Evolutionary conservation across 2,329 filamentous ascomycete genomes (phyloP).

Genomic region (Colletotrichum sp.): DNA sequence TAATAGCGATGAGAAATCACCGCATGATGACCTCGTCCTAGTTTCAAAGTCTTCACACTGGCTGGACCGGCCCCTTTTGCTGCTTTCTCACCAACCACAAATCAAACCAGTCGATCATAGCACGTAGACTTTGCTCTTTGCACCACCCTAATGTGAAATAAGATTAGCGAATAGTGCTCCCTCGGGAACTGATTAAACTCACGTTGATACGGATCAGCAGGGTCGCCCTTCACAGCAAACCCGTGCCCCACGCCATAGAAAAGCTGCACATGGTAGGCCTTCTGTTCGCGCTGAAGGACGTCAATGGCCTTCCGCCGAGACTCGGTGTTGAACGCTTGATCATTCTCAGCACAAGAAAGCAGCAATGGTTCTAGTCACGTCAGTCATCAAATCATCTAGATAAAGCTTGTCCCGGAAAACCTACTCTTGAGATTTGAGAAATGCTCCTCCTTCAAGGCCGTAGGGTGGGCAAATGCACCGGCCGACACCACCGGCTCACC

Average conservation of each 20-base stretch:
- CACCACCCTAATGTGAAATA: slow-evolving; percentile 28
- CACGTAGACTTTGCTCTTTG: slow-evolving; percentile 33
- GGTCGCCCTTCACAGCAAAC: slow-evolving; percentile 65
- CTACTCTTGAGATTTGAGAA: slow-evolving; percentile 42
- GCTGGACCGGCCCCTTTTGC: not conserved
- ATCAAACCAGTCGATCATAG: slow-evolving; percentile 32
- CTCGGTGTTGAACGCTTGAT: slow-evolving; percentile 46
- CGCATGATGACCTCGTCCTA: not conserved
- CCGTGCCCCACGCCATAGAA: slow-evolving; percentile 68
- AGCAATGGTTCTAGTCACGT: slow-evolving; percentile 41
- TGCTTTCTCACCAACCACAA: slow-evolving; percentile 26
- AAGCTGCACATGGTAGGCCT: slow-evolving; percentile 66
- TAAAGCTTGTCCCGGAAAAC: not conserved
- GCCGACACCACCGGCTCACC: slow-evolving; percentile 32
- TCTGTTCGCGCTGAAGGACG: slow-evolving; percentile 42
- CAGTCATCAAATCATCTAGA: not conserved
- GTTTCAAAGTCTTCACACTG: too few relatives aligned
- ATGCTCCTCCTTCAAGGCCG: slow-evolving; percentile 52
- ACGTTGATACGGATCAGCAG: slow-evolving; percentile 32
- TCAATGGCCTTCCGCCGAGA: slow-evolving; percentile 45
- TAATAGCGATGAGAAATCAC: too few relatives aligned
- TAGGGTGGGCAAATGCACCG: slow-evolving; percentile 57
- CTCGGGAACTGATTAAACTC: not conserved
- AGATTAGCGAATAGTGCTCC: not conserved
- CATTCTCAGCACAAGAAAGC: slow-evolving; percentile 49